phyloP scores from a whole-genome alignment of 495 filamentous ascomycete species.

The Aspergillus panamensis region DNA sequence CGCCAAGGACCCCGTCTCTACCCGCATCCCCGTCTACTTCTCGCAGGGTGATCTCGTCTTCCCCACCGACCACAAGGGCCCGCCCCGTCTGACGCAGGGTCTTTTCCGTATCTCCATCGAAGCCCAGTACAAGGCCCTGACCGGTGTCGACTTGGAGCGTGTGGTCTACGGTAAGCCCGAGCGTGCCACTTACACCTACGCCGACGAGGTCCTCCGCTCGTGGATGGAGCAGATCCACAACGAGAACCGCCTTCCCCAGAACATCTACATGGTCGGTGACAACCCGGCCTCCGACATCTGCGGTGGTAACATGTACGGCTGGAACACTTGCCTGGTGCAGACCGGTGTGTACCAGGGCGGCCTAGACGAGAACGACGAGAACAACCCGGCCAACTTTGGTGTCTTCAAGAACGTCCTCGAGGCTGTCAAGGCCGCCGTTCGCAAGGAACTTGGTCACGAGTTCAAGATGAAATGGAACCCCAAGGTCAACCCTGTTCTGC shows the following conservation, averaged over 20 bases:
- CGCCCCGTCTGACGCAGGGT: slow-evolving; percentile 70
- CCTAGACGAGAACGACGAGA: slow-evolving; percentile 46
- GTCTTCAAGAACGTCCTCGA: slow-evolving; percentile 55
- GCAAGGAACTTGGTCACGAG: slow-evolving; percentile 54
- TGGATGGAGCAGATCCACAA: slow-evolving; percentile 78
- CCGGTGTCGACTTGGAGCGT: slow-evolving; percentile 72
- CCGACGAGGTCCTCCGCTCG: slow-evolving; percentile 67
- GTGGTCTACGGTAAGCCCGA: slow-evolving; percentile 84
- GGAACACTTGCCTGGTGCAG: slow-evolving; percentile 70
- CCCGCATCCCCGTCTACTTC: slow-evolving; percentile 74
- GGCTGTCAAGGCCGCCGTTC: slow-evolving; percentile 51
- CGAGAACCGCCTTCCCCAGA: slow-evolving; percentile 64
- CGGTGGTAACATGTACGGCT: slow-evolving; percentile 77
- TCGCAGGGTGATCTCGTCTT: slow-evolving; percentile 71
- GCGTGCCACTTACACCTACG: slow-evolving; percentile 75
- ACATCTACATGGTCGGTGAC: slow-evolving; percentile 81
- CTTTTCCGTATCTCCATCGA: slow-evolving; percentile 74
- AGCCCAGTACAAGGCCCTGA: slow-evolving; percentile 73
- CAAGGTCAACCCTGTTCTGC: slow-evolving; percentile 62
- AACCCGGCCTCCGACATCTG: slow-evolving; percentile 77
- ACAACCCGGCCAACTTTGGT: slow-evolving; percentile 57
- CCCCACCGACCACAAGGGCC: slow-evolving; percentile 69
- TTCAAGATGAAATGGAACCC: slow-evolving; percentile 57
- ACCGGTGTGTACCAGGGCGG: slow-evolving; percentile 59
- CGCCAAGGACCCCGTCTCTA: slow-evolving; percentile 62